Evolutionary conservation across 768 basidiomycete genomes (phyloP).

Genomic region (Podaxis sp.): DNA sequence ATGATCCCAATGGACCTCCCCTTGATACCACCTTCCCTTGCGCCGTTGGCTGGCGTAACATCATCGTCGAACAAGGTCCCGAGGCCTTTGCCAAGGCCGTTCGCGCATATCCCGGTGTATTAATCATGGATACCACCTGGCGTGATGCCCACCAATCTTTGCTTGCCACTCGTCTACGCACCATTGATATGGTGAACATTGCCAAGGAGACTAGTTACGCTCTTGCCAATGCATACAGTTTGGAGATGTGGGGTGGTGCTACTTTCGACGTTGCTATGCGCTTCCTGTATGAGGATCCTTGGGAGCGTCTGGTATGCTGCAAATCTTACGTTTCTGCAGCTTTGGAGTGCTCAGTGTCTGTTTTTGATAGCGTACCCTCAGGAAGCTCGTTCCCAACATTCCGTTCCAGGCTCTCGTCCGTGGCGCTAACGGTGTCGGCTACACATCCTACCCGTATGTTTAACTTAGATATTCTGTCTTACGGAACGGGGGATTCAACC

Average conservation of each 20-base stretch:
- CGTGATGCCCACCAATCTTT: slow-evolving; percentile 99
- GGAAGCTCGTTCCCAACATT: slow-evolving; percentile 97
- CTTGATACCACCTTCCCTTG: slow-evolving; percentile 85
- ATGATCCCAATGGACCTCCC: slow-evolving; percentile 70
- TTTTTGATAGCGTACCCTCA: slow-evolving; percentile 71
- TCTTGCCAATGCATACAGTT: slow-evolving; percentile 90
- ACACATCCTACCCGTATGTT: slow-evolving; percentile 94
- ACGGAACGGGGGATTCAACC: slow-evolving; percentile 12
- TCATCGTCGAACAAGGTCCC: slow-evolving; percentile 96
- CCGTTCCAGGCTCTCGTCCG: slow-evolving; percentile 98
- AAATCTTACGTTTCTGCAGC: not conserved
- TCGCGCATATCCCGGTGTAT: slow-evolving; percentile 89
- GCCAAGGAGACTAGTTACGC: slow-evolving; percentile 97
- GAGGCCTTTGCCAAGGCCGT: slow-evolving; percentile 99
- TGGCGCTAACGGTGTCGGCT: slow-evolving; percentile 98
- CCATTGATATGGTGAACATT: slow-evolving; percentile 97
- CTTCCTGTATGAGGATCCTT: slow-evolving; percentile 99
- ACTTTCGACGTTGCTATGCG: slow-evolving; percentile 99
- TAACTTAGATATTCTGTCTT: not conserved
- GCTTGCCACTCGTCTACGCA: slow-evolving; percentile 93
- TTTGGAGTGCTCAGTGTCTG: slow-evolving; percentile 14
- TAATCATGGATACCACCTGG: slow-evolving; percentile 99
- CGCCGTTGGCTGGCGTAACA: slow-evolving; percentile 93
- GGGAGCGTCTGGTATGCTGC: slow-evolving; percentile 85
- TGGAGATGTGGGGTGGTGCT: slow-evolving; percentile 99